phyloP scores from a whole-genome alignment of 495 filamentous ascomycete genomes.

The Penicillium ucsense region DNA sequence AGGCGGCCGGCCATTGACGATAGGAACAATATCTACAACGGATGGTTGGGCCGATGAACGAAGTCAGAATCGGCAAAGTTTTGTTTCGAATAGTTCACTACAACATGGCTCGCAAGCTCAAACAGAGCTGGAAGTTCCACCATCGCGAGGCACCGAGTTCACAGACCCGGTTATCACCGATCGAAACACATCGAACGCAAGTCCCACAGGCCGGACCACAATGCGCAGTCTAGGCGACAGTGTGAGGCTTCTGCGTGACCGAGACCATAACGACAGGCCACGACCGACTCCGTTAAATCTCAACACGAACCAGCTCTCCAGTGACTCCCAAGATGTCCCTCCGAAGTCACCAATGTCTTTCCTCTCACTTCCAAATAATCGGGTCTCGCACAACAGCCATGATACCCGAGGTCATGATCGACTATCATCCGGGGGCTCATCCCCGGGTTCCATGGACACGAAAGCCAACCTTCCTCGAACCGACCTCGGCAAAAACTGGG shows the following conservation, averaged over 20 bases:
- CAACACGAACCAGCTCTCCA: conserved; percentile 42
- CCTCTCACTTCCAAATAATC: conserved; percentile 45
- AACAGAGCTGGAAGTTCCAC: conserved; percentile 51
- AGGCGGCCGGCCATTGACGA: conserved; percentile 44
- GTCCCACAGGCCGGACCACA: conserved; percentile 58
- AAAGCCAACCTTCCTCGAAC: conserved; percentile 20
- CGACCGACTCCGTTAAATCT: conserved; percentile 50
- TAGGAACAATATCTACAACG: conserved; percentile 29
- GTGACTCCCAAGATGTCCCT: conserved; percentile 41
- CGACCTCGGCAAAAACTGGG: conserved; percentile 62
- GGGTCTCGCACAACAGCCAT: conserved; percentile 31
- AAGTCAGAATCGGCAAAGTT: conserved; percentile 38
- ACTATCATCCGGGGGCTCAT: conserved; percentile 65
- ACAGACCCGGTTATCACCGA: conserved; percentile 57
- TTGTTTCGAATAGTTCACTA: conserved; percentile 38
- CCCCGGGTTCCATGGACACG: conserved; percentile 42
- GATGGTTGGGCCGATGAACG: conserved; percentile 36
- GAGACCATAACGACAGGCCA: conserved; percentile 35
- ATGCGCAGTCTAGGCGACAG: conserved; percentile 62
- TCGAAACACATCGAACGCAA: conserved; percentile 62
- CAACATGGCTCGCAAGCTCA: conserved; percentile 28
- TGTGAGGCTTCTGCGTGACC: conserved; percentile 58
- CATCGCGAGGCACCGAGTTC: conserved; percentile 69
- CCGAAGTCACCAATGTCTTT: conserved; percentile 65
- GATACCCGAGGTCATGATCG: conserved; percentile 61